Percentiles rank a stretch among this genome's conserved stretches.
Evolutionary conservation across 2,329 filamentous ascomycete species (phyloP).

Genomic region (Fusarium poae): DNA sequence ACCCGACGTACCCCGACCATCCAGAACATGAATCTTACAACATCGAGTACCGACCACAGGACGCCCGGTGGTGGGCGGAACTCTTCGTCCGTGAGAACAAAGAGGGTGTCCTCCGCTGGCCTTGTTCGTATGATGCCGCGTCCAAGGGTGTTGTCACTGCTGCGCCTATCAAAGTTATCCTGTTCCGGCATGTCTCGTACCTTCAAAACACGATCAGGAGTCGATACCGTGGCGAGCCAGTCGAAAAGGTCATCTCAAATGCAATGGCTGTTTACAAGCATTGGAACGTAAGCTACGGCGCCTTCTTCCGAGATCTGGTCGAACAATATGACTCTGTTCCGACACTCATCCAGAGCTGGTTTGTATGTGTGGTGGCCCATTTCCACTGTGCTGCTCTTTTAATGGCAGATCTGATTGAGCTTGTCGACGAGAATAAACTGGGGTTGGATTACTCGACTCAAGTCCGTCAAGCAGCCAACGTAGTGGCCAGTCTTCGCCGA

Average conservation of each 20-base stretch:
- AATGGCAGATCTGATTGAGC: slow-evolving; percentile 66
- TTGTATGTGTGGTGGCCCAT: slow-evolving; percentile 68
- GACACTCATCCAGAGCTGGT: slow-evolving; percentile 70
- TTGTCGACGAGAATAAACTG: slow-evolving; percentile 59
- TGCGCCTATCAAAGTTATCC: slow-evolving; percentile 69
- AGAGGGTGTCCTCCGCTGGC: slow-evolving; percentile 59
- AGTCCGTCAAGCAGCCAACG: slow-evolving; percentile 48
- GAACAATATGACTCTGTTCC: slow-evolving; percentile 64
- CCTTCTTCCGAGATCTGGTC: slow-evolving; percentile 66
- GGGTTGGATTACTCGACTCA: slow-evolving; percentile 47
- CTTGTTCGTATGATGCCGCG: slow-evolving; percentile 66
- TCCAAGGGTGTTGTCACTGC: slow-evolving; percentile 64
- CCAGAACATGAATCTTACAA: slow-evolving; percentile 38
- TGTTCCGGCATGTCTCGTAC: slow-evolving; percentile 68
- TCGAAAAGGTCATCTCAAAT: slow-evolving; percentile 64
- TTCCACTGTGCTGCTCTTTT: slow-evolving; percentile 70
- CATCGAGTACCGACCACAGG: slow-evolving; percentile 39
- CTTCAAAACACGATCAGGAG: slow-evolving; percentile 66
- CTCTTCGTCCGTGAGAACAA: slow-evolving; percentile 53
- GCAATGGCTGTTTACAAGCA: slow-evolving; percentile 65
- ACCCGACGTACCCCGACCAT: slow-evolving; percentile 47
- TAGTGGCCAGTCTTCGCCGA: slow-evolving; percentile 58
- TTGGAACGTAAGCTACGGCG: slow-evolving; percentile 66
- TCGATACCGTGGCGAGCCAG: slow-evolving; percentile 51
- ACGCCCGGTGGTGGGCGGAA: slow-evolving; percentile 52